A percentile compares a stretch with the other conserved stretches of the same genome.
Conservation (phyloP, 129 eudicot genomes). For the Flaveria trinervia region DNA sequence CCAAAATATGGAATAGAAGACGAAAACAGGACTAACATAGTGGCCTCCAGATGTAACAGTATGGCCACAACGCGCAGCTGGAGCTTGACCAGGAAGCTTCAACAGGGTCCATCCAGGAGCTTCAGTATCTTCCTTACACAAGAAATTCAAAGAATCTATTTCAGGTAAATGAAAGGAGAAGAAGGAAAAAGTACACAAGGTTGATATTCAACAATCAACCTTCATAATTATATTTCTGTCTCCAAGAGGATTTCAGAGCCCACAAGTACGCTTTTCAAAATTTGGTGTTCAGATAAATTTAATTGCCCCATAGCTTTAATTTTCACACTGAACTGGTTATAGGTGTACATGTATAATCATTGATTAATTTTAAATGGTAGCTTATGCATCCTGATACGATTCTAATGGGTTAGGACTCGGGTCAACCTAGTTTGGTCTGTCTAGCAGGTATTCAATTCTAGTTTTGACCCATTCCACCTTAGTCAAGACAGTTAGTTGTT, state of each 20-base stretch:
- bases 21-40: slow-evolving; percentile 45
- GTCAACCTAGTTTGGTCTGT: too few relatives aligned
- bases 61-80: slow-evolving; percentile 96
- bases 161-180: not conserved
- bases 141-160: slow-evolving; percentile 34
- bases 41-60: slow-evolving; percentile 93
- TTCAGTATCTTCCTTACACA: slow-evolving; percentile 94
- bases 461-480: too few relatives aligned
- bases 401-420: too few relatives aligned
- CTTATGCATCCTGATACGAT: too few relatives aligned
- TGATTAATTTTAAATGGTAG: not conserved
- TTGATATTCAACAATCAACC: slow-evolving; percentile 11
- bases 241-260: not conserved
- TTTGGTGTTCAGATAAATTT: slow-evolving; percentile 19
- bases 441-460: too few relatives aligned
- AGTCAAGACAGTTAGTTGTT: too few relatives aligned
- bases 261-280: slow-evolving; percentile 4
- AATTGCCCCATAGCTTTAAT: slow-evolving; percentile 1
- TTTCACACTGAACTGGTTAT: not conserved
- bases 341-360: not conserved
- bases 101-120: slow-evolving; percentile 97
- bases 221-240: not conserved
- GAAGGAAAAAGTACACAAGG: not conserved
- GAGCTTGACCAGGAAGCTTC: slow-evolving; percentile 99
- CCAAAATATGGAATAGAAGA: slow-evolving; percentile 12